Evolutionary conservation across 208 protist genomes (phyloP).

Genomic region (Leishmania gerbilli): DNA sequence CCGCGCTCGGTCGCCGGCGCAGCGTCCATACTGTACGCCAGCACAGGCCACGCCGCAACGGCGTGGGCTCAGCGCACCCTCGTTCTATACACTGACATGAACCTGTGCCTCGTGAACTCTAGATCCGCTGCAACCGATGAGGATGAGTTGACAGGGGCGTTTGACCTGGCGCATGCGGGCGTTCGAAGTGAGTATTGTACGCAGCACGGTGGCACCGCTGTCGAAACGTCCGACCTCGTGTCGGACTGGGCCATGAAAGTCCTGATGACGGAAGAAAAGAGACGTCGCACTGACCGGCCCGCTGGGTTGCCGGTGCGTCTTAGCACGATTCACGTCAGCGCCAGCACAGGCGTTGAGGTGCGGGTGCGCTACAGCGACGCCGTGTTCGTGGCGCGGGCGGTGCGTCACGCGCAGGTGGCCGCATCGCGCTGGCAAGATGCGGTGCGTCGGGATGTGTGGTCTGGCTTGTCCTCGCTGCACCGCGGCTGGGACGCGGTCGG

Average conservation of each 20-base stretch:
- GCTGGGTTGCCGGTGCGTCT: neutral
- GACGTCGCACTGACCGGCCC: neutral
- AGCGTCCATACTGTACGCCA: neutral
- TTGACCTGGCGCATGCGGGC: slow-evolving; percentile 25
- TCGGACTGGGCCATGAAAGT: slow-evolving; percentile 31
- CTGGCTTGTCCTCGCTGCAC: slow-evolving; percentile 10
- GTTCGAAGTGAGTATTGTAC: slow-evolving; percentile 29
- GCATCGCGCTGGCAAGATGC: slow-evolving; percentile 28
- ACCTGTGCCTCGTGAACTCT: slow-evolving; percentile 17
- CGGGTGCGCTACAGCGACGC: slow-evolving; percentile 55
- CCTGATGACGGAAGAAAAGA: slow-evolving; percentile 25
- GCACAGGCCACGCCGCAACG: neutral
- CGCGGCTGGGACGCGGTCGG: slow-evolving; percentile 6
- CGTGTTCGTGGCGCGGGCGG: slow-evolving; percentile 36
- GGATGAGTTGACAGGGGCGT: slow-evolving; percentile 19
- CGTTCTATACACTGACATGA: slow-evolving; percentile 30
- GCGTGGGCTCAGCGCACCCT: slow-evolving; percentile 22
- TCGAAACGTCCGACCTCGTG: slow-evolving; percentile 12
- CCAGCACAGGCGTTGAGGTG: slow-evolving; percentile 46
- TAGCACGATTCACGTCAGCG: slow-evolving; percentile 30
- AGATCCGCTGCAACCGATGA: neutral
- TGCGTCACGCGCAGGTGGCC: slow-evolving; percentile 38
- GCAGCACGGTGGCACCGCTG: neutral
- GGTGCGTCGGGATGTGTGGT: slow-evolving; percentile 27
- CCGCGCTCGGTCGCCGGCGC: slow-evolving; percentile 1